phyloP scores from a whole-genome alignment of 345 rosid genomes.

The Eucalyptus erythrocorys region DNA sequence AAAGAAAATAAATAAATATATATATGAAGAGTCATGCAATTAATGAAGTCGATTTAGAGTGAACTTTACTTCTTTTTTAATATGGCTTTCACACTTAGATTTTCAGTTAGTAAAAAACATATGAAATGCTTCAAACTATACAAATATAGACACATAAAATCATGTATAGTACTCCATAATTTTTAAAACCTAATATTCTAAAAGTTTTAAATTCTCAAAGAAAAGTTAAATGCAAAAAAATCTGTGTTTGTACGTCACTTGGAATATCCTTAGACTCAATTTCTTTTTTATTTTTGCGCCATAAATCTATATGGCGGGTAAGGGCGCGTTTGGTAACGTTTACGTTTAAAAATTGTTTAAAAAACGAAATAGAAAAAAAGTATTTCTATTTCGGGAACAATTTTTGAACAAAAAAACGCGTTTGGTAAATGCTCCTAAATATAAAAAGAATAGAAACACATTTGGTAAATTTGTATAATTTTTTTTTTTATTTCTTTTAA shows the following conservation, averaged over 20 bases:
- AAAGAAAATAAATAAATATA: no score
- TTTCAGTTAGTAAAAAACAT: not conserved
- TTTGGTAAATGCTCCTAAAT: no score
- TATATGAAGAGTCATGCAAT: not conserved
- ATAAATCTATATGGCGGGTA: not conserved
- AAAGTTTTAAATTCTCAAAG: not conserved
- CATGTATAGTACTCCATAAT: not conserved
- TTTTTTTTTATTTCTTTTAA: no score
- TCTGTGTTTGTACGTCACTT: not conserved
- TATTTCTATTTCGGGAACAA: no score
- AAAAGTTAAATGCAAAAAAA: not conserved
- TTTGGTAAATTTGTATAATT: no score
- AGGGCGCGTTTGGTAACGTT: no score
- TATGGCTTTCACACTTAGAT: not conserved
- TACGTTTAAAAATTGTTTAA: no score
- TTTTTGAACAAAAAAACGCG: no score
- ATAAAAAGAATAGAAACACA: no score
- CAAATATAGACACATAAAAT: not conserved
- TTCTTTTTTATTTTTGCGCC: not conserved
- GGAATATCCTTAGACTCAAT: not conserved
- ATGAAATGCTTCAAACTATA: not conserved
- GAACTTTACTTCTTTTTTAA: not conserved
- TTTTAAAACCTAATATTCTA: not conserved
- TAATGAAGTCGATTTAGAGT: not conserved
- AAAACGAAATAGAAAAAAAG: no score